Conservation (phyloP, 495 filamentous ascomycete genomes). For the Ascobolus immersus region DNA sequence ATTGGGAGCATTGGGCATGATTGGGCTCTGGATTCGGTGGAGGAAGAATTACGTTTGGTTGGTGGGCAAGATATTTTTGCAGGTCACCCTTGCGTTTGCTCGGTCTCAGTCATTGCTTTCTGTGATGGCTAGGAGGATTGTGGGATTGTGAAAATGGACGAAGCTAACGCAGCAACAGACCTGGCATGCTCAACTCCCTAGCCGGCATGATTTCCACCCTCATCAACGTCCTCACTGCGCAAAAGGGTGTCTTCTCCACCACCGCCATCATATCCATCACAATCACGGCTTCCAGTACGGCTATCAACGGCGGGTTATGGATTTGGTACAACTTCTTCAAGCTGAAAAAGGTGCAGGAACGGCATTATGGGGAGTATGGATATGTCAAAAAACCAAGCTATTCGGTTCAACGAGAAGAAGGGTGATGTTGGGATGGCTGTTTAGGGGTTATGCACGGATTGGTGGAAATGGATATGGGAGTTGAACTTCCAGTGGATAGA, state of each 20-base stretch:
- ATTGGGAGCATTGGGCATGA: background rate
- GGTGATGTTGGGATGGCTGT: no score
- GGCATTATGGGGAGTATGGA: constrained; percentile 1
- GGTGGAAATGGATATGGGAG: no score
- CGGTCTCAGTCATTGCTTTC: no score
- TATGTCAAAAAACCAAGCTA: no score
- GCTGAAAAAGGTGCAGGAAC: background rate
- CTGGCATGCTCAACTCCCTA: background rate
- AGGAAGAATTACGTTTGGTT: background rate
- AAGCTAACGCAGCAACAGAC: no score
- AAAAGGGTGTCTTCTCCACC: background rate
- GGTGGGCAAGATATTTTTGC: constrained; percentile 4
- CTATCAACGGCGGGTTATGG: background rate
- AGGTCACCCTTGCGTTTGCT: no score
- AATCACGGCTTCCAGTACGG: background rate
- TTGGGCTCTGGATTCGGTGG: background rate
- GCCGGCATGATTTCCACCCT: background rate
- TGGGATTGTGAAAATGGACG: no score
- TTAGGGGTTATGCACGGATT: no score
- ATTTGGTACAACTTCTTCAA: background rate
- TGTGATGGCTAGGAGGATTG: no score
- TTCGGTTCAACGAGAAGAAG: no score
- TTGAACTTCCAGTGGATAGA: no score
- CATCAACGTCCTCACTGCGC: background rate
- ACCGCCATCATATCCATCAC: background rate